phyloP scores from a whole-genome alignment of 768 basidiomycete species.

The Pilatotrama ljubarskyi region DNA sequence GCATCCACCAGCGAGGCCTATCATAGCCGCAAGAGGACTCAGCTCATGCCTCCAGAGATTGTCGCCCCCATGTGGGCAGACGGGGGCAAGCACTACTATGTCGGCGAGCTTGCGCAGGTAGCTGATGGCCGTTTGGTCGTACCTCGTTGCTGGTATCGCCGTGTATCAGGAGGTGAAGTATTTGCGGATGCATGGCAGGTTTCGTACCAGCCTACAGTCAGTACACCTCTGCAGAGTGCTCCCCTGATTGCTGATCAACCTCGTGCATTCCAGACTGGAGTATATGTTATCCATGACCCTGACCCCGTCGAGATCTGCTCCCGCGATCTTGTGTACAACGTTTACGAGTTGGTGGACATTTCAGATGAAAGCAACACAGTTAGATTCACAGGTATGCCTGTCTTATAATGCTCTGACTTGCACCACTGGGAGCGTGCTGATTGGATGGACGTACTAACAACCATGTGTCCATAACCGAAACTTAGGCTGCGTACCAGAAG shows the following conservation, averaged over 20 bases:
- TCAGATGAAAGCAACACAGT: too few relatives aligned
- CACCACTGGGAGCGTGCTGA: too few relatives aligned
- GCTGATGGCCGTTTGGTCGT: not conserved
- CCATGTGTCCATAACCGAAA: too few relatives aligned
- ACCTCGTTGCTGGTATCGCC: not conserved
- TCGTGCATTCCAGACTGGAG: not conserved
- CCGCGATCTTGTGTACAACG: too few relatives aligned
- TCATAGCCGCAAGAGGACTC: not conserved
- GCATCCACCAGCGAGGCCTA: not conserved
- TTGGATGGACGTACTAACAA: too few relatives aligned
- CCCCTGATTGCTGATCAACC: too few relatives aligned
- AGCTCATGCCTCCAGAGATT: not conserved
- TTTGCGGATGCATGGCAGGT: not conserved
- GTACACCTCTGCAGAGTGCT: not conserved
- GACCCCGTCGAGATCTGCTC: too few relatives aligned
- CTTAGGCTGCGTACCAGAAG: not conserved
- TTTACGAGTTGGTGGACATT: too few relatives aligned
- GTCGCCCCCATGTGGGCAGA: conserved; percentile 9
- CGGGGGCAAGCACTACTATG: not conserved
- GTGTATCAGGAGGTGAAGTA: not conserved
- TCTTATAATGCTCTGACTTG: not conserved
- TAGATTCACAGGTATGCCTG: too few relatives aligned
- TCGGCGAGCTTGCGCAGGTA: conserved; percentile 2
- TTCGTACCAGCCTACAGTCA: not conserved
- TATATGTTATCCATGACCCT: too few relatives aligned